Evolutionary conservation across 345 rosid species (phyloP), one percentile per base, ranked within the genome.

Genomic region (Syzygium oleosum): DNA sequence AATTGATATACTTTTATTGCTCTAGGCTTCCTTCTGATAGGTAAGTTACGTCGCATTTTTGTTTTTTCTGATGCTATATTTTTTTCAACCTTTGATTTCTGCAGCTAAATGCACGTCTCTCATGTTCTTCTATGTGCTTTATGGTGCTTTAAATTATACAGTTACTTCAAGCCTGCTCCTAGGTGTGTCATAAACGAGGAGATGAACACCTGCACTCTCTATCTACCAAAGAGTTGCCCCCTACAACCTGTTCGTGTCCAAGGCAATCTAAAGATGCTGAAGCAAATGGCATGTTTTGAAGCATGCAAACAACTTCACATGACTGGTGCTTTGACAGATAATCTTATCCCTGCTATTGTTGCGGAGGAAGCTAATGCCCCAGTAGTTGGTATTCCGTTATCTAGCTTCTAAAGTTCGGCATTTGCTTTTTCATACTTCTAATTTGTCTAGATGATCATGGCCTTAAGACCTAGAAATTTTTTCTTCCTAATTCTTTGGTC

Each of bases 11-110:
- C 91, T 94, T 93, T 85, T 97, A 96, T 88, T 98, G 99, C 92
- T 95, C 99, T 12, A 92, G 95, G 56, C 97, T 96, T 73, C 99
- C 98, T 88, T 96, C 97, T 38, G 99, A 98, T 73, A 92, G 93
- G 99, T 98, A 86, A 89, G 95, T 93, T 83, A 86, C 49, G 49
- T 68, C 83, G 43, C 68, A 13, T 49, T 52, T 78, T 78, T 78
- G 3, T 53, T 8, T 55, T 77, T 61, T 87, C 6, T 84, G 23
- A 79, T 52, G 65, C 19, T 17, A 46, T 61, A 34, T 23, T 52
- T 53, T 84, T 86, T 22, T 49, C 84, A 77, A 52, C 78, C 29
- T 17, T 73, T 9, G 25, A 34, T 73, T 73, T 34, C 0, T 34
- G 80, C 46, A 34, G 80, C 23, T 34, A 0, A 68, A 68, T 31